phyloP scores from a whole-genome alignment of 179 eudicot species.

The Amaranthus tricolor region DNA sequence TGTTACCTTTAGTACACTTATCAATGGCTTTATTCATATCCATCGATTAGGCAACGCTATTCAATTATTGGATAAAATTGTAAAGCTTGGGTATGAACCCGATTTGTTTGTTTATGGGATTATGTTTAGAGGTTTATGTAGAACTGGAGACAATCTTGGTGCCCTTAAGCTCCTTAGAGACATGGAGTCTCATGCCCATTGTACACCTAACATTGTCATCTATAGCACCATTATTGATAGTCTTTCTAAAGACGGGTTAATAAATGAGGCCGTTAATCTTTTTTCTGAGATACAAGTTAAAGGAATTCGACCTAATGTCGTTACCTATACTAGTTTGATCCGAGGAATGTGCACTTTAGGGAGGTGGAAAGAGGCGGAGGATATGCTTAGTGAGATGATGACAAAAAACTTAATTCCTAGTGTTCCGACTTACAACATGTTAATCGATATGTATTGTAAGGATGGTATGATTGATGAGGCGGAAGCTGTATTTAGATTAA shows the following conservation, averaged over 20 bases:
- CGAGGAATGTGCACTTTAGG: slow-evolving; percentile 3
- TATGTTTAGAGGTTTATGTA: not conserved
- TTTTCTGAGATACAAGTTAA: not conserved
- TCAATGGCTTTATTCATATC: not conserved
- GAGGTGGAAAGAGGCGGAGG: not conserved
- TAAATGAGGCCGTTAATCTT: not conserved
- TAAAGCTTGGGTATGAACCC: not conserved
- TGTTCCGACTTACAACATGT: not conserved
- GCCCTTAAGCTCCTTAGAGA: not conserved
- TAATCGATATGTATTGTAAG: slow-evolving; percentile 3
- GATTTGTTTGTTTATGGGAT: not conserved
- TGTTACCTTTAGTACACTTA: not conserved
- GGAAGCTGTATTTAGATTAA: not conserved
- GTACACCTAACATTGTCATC: not conserved
- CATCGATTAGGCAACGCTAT: not conserved
- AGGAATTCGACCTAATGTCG: not conserved
- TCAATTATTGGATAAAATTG: not conserved
- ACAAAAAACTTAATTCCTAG: not conserved
- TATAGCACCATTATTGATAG: slow-evolving; percentile 3
- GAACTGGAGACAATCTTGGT: not conserved
- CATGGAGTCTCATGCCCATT: slow-evolving; percentile 2
- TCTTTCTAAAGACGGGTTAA: not conserved
- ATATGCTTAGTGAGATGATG: not conserved
- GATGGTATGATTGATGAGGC: slow-evolving; percentile 1
- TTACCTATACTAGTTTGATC: not conserved